phyloP scores from a whole-genome alignment of 257 asterid genomes.

The Plantago ovata region DNA sequence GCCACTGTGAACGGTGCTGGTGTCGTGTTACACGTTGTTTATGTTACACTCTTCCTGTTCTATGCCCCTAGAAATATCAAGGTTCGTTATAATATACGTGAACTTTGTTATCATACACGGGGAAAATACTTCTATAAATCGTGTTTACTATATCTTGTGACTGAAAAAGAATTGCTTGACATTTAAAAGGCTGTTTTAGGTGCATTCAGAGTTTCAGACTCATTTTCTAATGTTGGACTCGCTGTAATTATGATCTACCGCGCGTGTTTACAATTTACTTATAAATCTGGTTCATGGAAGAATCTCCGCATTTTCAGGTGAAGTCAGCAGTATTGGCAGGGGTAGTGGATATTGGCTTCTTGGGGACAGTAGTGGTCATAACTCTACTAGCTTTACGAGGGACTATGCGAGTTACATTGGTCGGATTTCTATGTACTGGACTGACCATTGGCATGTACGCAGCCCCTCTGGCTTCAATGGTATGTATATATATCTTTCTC shows the following conservation, averaged over 20 bases:
- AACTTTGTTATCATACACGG: too few relatives aligned
- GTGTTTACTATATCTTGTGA: neutral
- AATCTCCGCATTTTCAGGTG: conserved; percentile 27
- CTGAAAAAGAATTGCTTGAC: neutral
- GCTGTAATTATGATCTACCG: too few relatives aligned
- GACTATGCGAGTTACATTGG: conserved; percentile 31
- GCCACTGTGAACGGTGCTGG: conserved; percentile 66
- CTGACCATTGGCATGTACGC: conserved; percentile 78
- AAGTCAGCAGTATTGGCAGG: conserved; percentile 41
- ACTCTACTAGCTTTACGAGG: conserved; percentile 43
- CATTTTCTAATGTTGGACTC: too few relatives aligned
- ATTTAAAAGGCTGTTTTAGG: too few relatives aligned
- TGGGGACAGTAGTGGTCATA: conserved; percentile 40
- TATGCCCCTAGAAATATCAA: conserved; percentile 46
- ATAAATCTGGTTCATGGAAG: too few relatives aligned
- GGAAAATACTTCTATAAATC: neutral
- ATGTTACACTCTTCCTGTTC: conserved; percentile 47
- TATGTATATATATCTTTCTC: conserved; percentile 24
- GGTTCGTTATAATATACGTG: conserved; percentile 25
- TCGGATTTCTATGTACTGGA: conserved; percentile 57
- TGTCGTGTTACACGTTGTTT: conserved; percentile 45
- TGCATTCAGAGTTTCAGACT: too few relatives aligned
- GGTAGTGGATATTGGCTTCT: conserved; percentile 37
- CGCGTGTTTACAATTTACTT: too few relatives aligned
- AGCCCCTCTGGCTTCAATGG: conserved; percentile 69